Conservation (phyloP, 208 protist genomes). For the Trypanosoma cruzi region DNA sequence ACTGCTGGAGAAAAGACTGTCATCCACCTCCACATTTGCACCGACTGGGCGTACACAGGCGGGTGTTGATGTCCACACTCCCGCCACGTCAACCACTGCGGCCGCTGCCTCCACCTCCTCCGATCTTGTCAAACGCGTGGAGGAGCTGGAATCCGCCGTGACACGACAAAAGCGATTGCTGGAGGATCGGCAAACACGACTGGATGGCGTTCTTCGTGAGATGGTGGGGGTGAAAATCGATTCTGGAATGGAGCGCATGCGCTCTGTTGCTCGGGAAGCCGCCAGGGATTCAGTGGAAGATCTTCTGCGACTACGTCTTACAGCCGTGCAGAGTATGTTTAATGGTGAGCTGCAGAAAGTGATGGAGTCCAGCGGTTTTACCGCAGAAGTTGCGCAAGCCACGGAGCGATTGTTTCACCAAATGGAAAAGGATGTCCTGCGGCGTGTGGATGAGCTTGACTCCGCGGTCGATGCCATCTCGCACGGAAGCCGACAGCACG, state of each 20-base stretch:
- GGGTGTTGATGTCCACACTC: not conserved
- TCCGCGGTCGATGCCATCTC: conserved; percentile 6
- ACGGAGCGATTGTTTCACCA: conserved; percentile 36
- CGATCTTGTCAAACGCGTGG: conserved; percentile 39
- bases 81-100: not conserved
- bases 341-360: conserved; percentile 54
- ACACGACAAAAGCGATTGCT: conserved; percentile 43
- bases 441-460: conserved; percentile 24
- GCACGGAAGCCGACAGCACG: conserved; percentile 10
- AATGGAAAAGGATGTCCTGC: conserved; percentile 27
- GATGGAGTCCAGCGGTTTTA: conserved; percentile 40
- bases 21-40: not conserved
- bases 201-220: conserved; percentile 42
- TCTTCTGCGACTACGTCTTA: conserved; percentile 56
- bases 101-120: not conserved
- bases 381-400: conserved; percentile 36
- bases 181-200: conserved; percentile 52
- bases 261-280: conserved; percentile 68
- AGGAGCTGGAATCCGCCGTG: conserved; percentile 49
- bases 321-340: conserved; percentile 48
- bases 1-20: conserved; percentile 43
- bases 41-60: not conserved
- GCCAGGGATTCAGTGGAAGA: conserved; percentile 67
- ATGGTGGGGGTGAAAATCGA: conserved; percentile 56
- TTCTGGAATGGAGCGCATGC: conserved; percentile 70